phyloP scores from a whole-genome alignment of 495 filamentous ascomycete genomes.

The Patellaria atrata region DNA sequence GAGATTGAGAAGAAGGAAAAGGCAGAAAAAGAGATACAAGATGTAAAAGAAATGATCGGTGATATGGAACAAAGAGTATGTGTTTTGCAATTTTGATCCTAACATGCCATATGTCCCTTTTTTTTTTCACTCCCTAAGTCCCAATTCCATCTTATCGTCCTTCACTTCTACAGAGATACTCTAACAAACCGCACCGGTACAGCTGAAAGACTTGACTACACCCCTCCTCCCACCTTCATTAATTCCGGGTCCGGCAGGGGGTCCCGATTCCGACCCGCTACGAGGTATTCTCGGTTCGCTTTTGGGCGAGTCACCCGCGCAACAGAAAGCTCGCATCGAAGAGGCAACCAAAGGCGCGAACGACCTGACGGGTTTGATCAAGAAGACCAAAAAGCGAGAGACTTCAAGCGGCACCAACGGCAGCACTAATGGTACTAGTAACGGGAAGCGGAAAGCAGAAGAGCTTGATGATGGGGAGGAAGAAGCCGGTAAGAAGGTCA shows the following conservation, averaged over 20 bases:
- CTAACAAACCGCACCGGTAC: slow-evolving; percentile 12
- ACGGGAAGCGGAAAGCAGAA: slow-evolving; percentile 22
- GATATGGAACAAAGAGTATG: slow-evolving; percentile 20
- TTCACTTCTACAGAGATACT: slow-evolving; percentile 14
- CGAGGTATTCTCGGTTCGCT: slow-evolving; percentile 60
- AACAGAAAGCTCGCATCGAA: slow-evolving; percentile 52
- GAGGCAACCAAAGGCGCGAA: slow-evolving; percentile 68
- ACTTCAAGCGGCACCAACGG: slow-evolving; percentile 1
- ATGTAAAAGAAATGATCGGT: slow-evolving; percentile 16
- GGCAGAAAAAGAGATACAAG: slow-evolving; percentile 10
- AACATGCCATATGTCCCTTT: too few relatives aligned
- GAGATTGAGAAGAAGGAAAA: slow-evolving; percentile 13
- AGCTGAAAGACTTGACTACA: slow-evolving; percentile 58
- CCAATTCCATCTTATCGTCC: slow-evolving; percentile 4
- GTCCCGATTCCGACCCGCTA: slow-evolving; percentile 35
- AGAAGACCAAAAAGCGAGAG: slow-evolving; percentile 46
- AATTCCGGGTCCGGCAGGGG: slow-evolving; percentile 25
- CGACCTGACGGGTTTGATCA: slow-evolving; percentile 74
- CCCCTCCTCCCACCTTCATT: too few relatives aligned
- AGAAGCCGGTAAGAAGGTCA: slow-evolving; percentile 23
- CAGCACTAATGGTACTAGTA: slow-evolving; percentile 13
- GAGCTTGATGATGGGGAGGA: slow-evolving; percentile 8
- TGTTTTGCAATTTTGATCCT: background rate
- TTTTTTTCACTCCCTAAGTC: background rate
- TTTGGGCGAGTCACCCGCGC: slow-evolving; percentile 47